These are phyloP conservation scores for Saccharomyces hybrid DNA, from an alignment of 1,139 yeast genomes.

Conservation along the genomic window DNA sequence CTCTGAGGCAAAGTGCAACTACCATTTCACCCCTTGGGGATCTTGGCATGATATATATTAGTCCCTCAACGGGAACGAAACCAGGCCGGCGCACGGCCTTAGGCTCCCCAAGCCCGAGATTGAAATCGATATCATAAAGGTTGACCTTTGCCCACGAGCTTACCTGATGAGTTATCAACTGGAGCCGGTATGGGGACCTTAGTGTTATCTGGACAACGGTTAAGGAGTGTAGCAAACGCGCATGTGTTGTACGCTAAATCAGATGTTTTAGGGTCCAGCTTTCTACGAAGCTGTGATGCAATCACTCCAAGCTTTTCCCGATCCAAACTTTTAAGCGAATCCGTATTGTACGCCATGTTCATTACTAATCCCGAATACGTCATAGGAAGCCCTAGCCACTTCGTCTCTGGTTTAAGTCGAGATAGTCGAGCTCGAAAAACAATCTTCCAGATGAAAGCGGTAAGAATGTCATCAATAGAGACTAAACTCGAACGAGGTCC, in stretches of 20 bases:
- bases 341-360: not conserved
- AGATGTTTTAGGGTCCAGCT: not conserved
- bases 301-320: not conserved
- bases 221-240: not conserved
- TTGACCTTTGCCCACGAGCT: not conserved
- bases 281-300: not conserved
- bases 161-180: not conserved
- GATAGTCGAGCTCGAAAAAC: not conserved
- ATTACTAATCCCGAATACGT: not conserved
- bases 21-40: not conserved
- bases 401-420: not conserved
- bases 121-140: not conserved
- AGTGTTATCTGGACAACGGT: not conserved
- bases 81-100: not conserved
- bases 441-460: not conserved
- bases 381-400: not conserved
- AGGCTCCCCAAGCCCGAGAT: not conserved
- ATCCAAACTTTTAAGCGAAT: not conserved
- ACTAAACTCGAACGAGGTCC: not conserved
- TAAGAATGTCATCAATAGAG: not conserved
- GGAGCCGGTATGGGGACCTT: not conserved
- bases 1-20: not conserved
- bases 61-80: not conserved
- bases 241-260: not conserved
- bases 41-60: not conserved